A percentile compares a stretch with the other conserved stretches of the same genome.
Evolutionary conservation across 164 flowering plant genomes (phyloP).

Genomic region (Vitis vinifera): DNA sequence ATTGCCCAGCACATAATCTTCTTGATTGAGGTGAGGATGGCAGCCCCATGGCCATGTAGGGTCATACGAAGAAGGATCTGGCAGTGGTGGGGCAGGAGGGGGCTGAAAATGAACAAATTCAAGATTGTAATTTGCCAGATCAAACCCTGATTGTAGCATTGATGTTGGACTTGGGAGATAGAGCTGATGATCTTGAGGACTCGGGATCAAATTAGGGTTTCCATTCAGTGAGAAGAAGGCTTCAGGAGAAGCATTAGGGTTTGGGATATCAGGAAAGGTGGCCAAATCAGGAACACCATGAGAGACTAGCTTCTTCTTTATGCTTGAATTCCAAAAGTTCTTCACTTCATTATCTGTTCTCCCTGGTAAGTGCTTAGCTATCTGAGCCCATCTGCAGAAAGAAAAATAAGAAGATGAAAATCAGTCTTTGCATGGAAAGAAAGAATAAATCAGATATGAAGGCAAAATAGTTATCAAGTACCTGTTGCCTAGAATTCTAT

Average conservation of each 20-base stretch:
- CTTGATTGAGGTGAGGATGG: constrained; percentile 11
- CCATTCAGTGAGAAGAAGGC: constrained; percentile 16
- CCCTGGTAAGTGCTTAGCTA: constrained; percentile 85
- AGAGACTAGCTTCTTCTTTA: constrained; percentile 71
- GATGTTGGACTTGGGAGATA: constrained; percentile 23
- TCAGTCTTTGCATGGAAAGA: background rate
- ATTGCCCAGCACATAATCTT: constrained; percentile 6
- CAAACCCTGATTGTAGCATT: constrained; percentile 18
- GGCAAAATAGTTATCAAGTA: constrained; percentile 9
- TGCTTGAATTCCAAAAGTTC: constrained; percentile 93
- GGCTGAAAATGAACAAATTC: constrained; percentile 14
- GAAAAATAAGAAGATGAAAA: background rate
- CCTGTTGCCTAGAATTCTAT: constrained; percentile 83
- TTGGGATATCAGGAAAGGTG: constrained; percentile 15
- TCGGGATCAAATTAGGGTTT: constrained; percentile 29
- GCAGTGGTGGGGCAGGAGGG: constrained; percentile 4
- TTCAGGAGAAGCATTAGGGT: constrained; percentile 13
- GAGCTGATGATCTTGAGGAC: constrained; percentile 15
- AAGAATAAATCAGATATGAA: background rate
- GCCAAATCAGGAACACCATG: constrained; percentile 22
- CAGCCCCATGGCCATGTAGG: constrained; percentile 25
- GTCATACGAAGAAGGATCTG: constrained; percentile 15
- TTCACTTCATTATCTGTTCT: constrained; percentile 96
- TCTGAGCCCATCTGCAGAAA: constrained; percentile 80
- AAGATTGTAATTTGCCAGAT: constrained; percentile 9